Evolutionary conservation across 768 basidiomycete genomes (phyloP).

Genomic region (Rossbeevera mucosa): DNA sequence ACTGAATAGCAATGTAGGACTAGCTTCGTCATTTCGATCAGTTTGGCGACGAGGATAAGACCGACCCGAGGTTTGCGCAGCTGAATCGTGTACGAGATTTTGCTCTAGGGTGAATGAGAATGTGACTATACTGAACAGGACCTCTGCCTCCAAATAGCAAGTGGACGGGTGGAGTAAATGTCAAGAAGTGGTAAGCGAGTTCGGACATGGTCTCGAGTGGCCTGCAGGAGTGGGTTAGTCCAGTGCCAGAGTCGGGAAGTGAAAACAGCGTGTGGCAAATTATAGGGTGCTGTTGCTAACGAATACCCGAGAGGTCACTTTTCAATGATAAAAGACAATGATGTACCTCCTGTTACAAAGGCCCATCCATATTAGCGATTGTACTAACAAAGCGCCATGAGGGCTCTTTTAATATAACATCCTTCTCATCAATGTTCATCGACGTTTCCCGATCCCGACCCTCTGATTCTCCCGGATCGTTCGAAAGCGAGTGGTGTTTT

Average conservation of each 20-base stretch:
- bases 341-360: conserved; percentile 7
- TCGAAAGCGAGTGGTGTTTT: conserved; percentile 41
- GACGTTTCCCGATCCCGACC: conserved; percentile 12
- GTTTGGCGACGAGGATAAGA: background rate
- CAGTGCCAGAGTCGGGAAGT: background rate
- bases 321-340: background rate
- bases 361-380: conserved; percentile 36
- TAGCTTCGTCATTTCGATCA: background rate
- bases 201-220: background rate
- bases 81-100: background rate
- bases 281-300: background rate
- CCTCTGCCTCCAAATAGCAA: background rate
- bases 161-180: background rate
- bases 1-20: background rate
- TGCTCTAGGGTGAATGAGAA: no score
- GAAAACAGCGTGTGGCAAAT: background rate
- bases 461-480: conserved; percentile 5
- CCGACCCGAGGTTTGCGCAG: background rate
- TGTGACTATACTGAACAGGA: background rate
- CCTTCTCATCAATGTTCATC: conserved; percentile 29
- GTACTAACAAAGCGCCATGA: conserved; percentile 35
- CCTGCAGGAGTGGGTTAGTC: background rate
- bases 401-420: conserved; percentile 26
- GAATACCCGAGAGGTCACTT: background rate
- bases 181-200: background rate